Evolutionary conservation across 2,329 filamentous ascomycete genomes (phyloP).

Genomic region (Clonostachys solani): DNA sequence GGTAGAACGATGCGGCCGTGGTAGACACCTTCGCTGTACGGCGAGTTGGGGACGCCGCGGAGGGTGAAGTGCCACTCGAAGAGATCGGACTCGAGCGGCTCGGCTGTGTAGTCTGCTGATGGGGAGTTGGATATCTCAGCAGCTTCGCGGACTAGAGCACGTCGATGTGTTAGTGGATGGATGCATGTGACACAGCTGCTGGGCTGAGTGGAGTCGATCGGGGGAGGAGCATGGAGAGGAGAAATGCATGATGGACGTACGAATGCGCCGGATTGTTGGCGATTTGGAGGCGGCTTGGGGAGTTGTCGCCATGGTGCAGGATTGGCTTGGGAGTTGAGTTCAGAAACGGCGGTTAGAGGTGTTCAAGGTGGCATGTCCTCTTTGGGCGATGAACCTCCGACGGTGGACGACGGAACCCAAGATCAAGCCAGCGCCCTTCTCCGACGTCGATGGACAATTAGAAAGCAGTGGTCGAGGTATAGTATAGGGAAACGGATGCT

Average conservation of each 20-base stretch:
- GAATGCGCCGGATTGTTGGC: conserved; percentile 79
- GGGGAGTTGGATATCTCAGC: conserved; percentile 77
- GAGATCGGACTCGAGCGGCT: conserved; percentile 82
- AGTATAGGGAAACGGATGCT: too few relatives aligned
- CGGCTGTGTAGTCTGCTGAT: conserved; percentile 79
- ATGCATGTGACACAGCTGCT: neutral
- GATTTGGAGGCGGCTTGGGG: conserved; percentile 66
- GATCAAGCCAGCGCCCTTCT: neutral
- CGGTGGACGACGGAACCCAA: neutral
- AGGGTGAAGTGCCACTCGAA: conserved; percentile 99
- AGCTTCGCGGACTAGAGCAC: conserved; percentile 73
- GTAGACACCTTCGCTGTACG: conserved; percentile 80
- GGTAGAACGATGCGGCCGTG: conserved; percentile 94
- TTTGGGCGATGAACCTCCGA: neutral
- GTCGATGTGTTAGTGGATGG: neutral
- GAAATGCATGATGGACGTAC: conserved; percentile 38
- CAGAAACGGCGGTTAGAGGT: neutral
- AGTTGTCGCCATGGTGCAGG: conserved; percentile 30
- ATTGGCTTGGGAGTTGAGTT: conserved; percentile 1
- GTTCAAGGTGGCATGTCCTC: neutral
- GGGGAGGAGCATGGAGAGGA: neutral
- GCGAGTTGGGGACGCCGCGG: conserved; percentile 78
- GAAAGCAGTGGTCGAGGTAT: too few relatives aligned
- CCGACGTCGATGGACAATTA: too few relatives aligned
- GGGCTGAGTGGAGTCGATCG: neutral